Evolutionary conservation across 805 yeast species (phyloP).

Genomic region (Brettanomyces anomalus): DNA sequence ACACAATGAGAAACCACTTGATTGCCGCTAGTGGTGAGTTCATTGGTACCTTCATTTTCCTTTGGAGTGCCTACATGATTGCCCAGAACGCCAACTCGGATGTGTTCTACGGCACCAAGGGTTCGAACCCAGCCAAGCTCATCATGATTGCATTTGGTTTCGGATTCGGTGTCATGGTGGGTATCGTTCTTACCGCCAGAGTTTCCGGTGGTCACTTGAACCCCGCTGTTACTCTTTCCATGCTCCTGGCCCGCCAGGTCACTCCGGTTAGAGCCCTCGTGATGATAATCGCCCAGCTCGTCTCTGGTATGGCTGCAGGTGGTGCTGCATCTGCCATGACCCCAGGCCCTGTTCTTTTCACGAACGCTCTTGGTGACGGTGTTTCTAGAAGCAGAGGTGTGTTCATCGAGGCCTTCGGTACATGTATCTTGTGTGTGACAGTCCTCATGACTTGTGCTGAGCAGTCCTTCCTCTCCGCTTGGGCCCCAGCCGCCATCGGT

Average conservation of each 20-base stretch:
- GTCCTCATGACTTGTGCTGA: conserved; percentile 81
- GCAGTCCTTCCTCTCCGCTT: conserved; percentile 62
- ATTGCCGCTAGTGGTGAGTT: conserved; percentile 75
- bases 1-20: conserved; percentile 46
- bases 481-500: conserved; percentile 83
- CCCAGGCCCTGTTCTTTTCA: conserved; percentile 67
- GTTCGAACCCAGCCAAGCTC: conserved; percentile 49
- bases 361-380: conserved; percentile 66
- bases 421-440: conserved; percentile 62
- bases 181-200: conserved; percentile 59
- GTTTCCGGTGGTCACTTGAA: conserved; percentile 86
- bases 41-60: conserved; percentile 76
- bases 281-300: conserved; percentile 58
- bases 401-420: conserved; percentile 76
- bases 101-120: conserved; percentile 19
- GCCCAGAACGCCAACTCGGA: conserved; percentile 68
- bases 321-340: conserved; percentile 82
- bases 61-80: conserved; percentile 74
- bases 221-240: conserved; percentile 76
- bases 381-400: conserved; percentile 66
- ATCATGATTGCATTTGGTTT: conserved; percentile 80
- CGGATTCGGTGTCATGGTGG: conserved; percentile 77
- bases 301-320: conserved; percentile 89
- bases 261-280: conserved; percentile 62
- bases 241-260: conserved; percentile 65